Evolutionary conservation across 2,329 filamentous ascomycete species (phyloP), one percentile per base, ranked within the genome.

Genomic region (Zasmidium angulare): DNA sequence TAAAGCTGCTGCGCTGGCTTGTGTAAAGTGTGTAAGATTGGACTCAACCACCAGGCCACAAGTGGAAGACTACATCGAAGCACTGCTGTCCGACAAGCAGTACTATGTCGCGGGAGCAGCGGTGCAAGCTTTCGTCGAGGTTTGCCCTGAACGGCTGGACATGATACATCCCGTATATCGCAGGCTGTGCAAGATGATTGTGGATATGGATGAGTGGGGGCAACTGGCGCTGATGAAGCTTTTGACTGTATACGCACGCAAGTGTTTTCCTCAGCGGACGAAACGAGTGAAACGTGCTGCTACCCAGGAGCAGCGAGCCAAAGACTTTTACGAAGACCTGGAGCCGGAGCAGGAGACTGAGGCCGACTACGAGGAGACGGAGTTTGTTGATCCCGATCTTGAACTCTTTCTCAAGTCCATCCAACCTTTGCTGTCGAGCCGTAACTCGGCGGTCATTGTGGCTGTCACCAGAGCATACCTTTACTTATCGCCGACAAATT

Each of bases 201-300:
- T 97, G 22, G 95, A 99, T 72, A 99, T 99, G 95, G 95, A 99
- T 71, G 95, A 99, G 77, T 99, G 95, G 95, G 90, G 92, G 46
- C 95, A 99, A 76, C 76, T 98, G 55, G 89, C 91, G 1, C 90
- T 90, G 2, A 72, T 99, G 67, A 84, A 87, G 43, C 79, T 99
- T 64, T 88, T 98, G 85, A 88, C 89, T 1, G 79, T 87, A 21
- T 99, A 99, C 74, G 87, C 90, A 1, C 86, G 95, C 56, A 89
- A 85, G 71, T 97, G 91, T 74, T 99, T 99, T 68, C 93, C 95
- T 0, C 82, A 83, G 56, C 83, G 84, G 71, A 89, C 81, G 9
- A 80, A 80, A 64, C 86, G 81, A 65, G 77, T 83, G 1, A 85
- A 80, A 46, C 86, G 79, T 66, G 78, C 58, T 72, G 72, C 66